A percentile compares a stretch with the other conserved stretches of the same genome.
These are phyloP conservation scores for Phialophora verrucosa DNA, from an alignment of 2,329 filamentous ascomycete genomes.

Conservation along the genomic window DNA sequence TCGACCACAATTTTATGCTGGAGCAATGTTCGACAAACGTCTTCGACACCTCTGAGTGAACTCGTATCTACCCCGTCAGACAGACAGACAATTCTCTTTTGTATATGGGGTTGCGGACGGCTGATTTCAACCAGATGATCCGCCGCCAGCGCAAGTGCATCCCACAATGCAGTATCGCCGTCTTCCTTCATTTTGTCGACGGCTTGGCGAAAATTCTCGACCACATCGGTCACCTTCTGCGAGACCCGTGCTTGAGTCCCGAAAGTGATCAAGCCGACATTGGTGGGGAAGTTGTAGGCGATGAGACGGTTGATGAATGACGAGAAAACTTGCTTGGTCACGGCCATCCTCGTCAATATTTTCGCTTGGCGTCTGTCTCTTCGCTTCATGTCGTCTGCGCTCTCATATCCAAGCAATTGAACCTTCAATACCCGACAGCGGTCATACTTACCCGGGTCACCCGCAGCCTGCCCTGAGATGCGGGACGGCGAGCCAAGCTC, in stretches of 20 bases:
- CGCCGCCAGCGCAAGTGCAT: slow-evolving; percentile 44
- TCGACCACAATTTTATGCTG: slow-evolving; percentile 45
- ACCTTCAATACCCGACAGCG: slow-evolving; percentile 28
- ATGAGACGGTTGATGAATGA: slow-evolving; percentile 47
- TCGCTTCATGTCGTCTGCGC: neutral
- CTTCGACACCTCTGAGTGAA: slow-evolving; percentile 37
- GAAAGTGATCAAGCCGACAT: slow-evolving; percentile 47
- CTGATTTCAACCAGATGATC: slow-evolving; percentile 44
- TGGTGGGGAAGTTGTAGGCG: slow-evolving; percentile 47
- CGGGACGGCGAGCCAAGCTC: neutral
- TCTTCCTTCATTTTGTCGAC: slow-evolving; percentile 41
- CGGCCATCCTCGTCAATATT: slow-evolving; percentile 41
- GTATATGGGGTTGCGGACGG: slow-evolving; percentile 43
- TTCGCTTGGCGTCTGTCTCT: slow-evolving; percentile 11
- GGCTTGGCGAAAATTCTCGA: slow-evolving; percentile 47
- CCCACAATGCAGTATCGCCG: slow-evolving; percentile 48
- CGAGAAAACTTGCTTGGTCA: slow-evolving; percentile 48
- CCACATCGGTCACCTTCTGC: slow-evolving; percentile 43
- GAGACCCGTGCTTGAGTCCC: slow-evolving; percentile 39
- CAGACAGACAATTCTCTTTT: slow-evolving; percentile 47
- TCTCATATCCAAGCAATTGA: slow-evolving; percentile 36
- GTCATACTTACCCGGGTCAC: neutral
- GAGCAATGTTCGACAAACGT: slow-evolving; percentile 40
- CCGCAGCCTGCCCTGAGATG: neutral
- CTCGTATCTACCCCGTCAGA: slow-evolving; percentile 48